These are phyloP conservation scores for Rosa lucieae DNA, from an alignment of 306 rosid genomes.

Conservation along the genomic window DNA sequence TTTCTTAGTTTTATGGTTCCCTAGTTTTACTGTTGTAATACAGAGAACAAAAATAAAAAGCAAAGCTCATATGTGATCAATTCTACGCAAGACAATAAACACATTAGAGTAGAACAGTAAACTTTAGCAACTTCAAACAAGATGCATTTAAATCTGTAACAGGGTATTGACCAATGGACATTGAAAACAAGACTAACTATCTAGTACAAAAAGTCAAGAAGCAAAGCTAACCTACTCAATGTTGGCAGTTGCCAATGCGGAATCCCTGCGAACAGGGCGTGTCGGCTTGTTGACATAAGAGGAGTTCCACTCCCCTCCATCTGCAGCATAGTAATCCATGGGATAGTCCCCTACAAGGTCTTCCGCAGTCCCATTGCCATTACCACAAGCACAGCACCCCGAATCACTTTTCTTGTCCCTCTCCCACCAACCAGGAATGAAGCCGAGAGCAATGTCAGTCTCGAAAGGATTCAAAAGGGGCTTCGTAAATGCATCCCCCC, in stretches of 20 bases:
- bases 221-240: conserved; percentile 1
- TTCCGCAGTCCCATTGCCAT: conserved; percentile 21
- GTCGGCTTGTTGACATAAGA: conserved; percentile 54
- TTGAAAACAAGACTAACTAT: neutral
- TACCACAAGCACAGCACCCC: conserved; percentile 36
- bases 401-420: conserved; percentile 27
- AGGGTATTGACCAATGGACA: neutral
- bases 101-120: neutral
- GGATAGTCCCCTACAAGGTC: conserved; percentile 63
- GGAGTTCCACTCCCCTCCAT: conserved; percentile 95
- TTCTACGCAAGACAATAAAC: neutral
- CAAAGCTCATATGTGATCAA: neutral
- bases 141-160: neutral
- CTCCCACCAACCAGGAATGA: conserved; percentile 97
- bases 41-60: neutral
- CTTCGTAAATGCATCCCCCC: conserved; percentile 91
- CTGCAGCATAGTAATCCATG: conserved; percentile 92
- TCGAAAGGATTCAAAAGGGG: conserved; percentile 87
- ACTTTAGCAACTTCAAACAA: neutral
- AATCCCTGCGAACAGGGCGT: conserved; percentile 48
- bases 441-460: conserved; percentile 82
- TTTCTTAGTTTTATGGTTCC: neutral
- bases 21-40: neutral
- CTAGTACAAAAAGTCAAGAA: neutral
- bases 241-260: conserved; percentile 12